Base-by-base conservation (phyloP, 1,284 basidiomycete species). In the Ustilago tritici region DNA sequence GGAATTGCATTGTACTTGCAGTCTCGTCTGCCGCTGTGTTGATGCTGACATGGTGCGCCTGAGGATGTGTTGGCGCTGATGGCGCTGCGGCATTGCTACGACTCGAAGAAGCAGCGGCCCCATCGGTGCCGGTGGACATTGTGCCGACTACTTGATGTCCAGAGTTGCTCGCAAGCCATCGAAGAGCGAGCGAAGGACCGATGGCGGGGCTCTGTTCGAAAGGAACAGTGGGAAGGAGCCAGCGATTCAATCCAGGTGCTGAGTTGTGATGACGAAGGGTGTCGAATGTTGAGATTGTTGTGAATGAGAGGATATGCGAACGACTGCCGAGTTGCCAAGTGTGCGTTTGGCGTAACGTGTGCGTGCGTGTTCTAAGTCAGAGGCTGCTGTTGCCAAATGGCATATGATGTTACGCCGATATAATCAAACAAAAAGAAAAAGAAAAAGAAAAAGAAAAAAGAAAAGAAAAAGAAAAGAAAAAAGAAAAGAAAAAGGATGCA, bases 91-190 rank as follows among this genome's bases (percentile, higher is more conserved):
- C 47, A 52, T 52, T 23, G n/a, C 23, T 28, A 28, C 35, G 61
- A 41, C 57, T 55, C 6, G 69, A 62, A 47, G 69, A 65, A 41
- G 62, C 49, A 31, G 61, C 46, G 19, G 53, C 56, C 32, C 50
- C 61, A 23, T 57, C 49, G 41, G 32, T 61, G 41, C 55, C 65
- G 4, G 56, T 46, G 28, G 62, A 67, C 65, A 67, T 67, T 23
- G 43, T 32, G 54, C 43, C 43, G 43, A n/a, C 43, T 4, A 49
- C 50, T 54, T 59, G 54, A 71, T 19, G 28, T 32, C 17, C 55
- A 28, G 23, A n/a, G 17, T 32, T 40, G 67, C 43, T 47, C 17
- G 62, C 46, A 19, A 38, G 35, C 19, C 68, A 70, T 70, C 55
- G 59, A 70, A 38, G 32, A 52, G 32, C 17, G n/a, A 46, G 19